These are phyloP conservation scores for Botrytis pseudocinerea DNA, from an alignment of 2,329 filamentous ascomycete genomes.

Conservation along the genomic window DNA sequence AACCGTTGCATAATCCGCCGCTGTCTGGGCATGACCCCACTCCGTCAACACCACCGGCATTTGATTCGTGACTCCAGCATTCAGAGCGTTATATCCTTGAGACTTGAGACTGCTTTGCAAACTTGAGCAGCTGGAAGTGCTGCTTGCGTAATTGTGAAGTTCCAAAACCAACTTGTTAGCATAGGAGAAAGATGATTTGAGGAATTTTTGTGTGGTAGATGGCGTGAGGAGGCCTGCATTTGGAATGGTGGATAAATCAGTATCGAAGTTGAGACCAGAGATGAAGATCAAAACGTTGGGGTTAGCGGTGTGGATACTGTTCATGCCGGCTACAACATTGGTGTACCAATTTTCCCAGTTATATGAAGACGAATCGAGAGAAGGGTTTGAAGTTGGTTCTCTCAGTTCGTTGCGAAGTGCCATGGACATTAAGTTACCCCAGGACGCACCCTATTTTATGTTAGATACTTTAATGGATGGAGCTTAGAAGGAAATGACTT, in stretches of 20 bases:
- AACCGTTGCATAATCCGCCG: conserved; percentile 47
- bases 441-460: conserved; percentile 6
- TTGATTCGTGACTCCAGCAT: conserved; percentile 40
- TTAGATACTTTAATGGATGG: not conserved
- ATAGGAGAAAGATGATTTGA: conserved; percentile 43
- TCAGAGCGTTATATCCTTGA: conserved; percentile 46
- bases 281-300: conserved; percentile 49
- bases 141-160: conserved; percentile 41
- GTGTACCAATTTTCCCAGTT: conserved; percentile 50
- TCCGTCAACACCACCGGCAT: conserved; percentile 46
- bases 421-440: conserved; percentile 32
- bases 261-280: conserved; percentile 50
- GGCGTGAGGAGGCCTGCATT: conserved; percentile 27
- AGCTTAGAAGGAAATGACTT: conserved; percentile 32
- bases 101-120: conserved; percentile 42
- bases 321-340: conserved; percentile 46
- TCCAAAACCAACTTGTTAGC: conserved; percentile 50
- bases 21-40: conserved; percentile 50
- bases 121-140: conserved; percentile 33
- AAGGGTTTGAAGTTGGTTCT: conserved; percentile 28
- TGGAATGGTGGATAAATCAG: conserved; percentile 30
- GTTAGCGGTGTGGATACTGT: conserved; percentile 47
- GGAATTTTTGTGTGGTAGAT: conserved; percentile 38
- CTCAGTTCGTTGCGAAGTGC: conserved; percentile 47
- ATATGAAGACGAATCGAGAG: conserved; percentile 40